Conservation (phyloP, 108 stramenopile species). For the Nannochloropsis gaditana region DNA sequence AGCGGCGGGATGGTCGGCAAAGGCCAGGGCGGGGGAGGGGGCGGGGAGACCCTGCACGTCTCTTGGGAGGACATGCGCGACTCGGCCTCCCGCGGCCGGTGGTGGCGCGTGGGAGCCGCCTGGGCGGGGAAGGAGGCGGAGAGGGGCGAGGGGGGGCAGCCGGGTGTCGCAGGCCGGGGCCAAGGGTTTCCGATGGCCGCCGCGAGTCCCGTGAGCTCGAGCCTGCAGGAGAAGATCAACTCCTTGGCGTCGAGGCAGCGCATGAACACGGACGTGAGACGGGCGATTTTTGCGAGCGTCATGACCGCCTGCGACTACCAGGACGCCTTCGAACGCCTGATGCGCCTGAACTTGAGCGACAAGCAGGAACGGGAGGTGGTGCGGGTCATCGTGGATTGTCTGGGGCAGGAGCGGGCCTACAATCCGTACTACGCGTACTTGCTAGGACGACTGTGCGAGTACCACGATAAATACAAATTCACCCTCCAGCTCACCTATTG, state of each 20-base stretch:
- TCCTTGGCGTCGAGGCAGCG: constrained; percentile 74
- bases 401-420: constrained; percentile 77
- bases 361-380: constrained; percentile 78
- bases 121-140: constrained; percentile 64
- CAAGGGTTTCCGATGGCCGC: background rate
- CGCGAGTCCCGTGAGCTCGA: background rate
- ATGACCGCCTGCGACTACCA: constrained; percentile 82
- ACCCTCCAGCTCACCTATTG: constrained; percentile 86
- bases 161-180: background rate
- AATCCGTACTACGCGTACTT: constrained; percentile 88
- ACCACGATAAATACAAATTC: constrained; percentile 69
- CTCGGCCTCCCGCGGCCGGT: constrained; percentile 74
- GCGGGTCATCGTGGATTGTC: constrained; percentile 84
- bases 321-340: constrained; percentile 86
- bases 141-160: background rate
- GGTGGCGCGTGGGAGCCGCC: constrained; percentile 88
- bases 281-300: constrained; percentile 84
- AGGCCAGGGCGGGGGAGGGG: constrained; percentile 48
- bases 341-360: constrained; percentile 70
- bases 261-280: constrained; percentile 85
- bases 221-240: constrained; percentile 57
- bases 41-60: constrained; percentile 67
- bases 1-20: constrained; percentile 49
- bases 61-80: constrained; percentile 68
- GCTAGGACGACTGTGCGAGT: constrained; percentile 73